Base-by-base conservation (phyloP, 352 stramenopile species). In the Plasmopara muralis region DNA sequence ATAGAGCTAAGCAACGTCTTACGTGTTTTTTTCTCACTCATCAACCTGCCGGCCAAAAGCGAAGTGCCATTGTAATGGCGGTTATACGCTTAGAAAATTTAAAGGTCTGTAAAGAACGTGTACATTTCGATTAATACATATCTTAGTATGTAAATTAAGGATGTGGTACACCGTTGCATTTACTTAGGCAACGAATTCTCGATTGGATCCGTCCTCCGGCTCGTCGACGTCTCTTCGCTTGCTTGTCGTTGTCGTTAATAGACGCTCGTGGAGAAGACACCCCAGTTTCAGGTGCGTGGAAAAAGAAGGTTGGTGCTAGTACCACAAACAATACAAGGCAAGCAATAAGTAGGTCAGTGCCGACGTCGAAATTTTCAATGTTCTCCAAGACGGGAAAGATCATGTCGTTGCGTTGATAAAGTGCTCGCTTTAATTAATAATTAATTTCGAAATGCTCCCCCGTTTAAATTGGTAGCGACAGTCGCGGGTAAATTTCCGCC, bases 281-380 rank as follows among this genome's bases (percentile, higher is more conserved):
- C 5, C 31, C 10, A 8, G 7, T 35, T 35, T 35, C 20, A 12
- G 52, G 39, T 41, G 37, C 60, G 18, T 65, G 66, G 66, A 87
- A 89, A 34, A 82, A 65, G 60, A 72, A 73, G 9, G 76, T 68
- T 4, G 79, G 76, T 50, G 68, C 74, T 50, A 89, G 66, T 47
- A 89, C 71, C 47, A 86, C 65, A 53, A 87, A 71, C 56, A 87
- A 68, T 47, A 84, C 72, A 35, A 74, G 37, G 53, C 72, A 77
- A 18, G 74, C 78, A 28, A 89, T 60, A 13, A 77, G 31, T 16
- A 89, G 64, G 49, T 87, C 77, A 10, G 58, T 42, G 70, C 74
- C 87, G 28, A 89, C 28, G 44, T 74, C 68, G 33, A 59, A 31
- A 14, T 31, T 12, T 12, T 28, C 38, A 43, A 18, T 25, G 14